Conservation (phyloP, 768 basidiomycete genomes). For the Tricholoma furcatifolium region DNA sequence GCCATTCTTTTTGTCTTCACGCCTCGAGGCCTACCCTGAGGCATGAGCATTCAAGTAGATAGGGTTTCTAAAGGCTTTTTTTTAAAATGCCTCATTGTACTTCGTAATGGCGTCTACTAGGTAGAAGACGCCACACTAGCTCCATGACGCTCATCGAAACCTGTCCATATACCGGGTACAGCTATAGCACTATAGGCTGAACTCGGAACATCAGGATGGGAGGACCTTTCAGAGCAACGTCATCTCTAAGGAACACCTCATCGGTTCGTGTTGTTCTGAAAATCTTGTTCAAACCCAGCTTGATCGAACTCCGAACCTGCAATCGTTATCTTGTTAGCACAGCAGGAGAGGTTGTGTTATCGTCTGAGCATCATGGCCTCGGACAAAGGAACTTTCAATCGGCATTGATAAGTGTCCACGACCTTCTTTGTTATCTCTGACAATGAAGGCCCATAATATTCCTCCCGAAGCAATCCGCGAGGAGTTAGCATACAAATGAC, state of each 20-base stretch:
- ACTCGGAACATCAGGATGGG: not conserved
- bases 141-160: not conserved
- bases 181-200: not conserved
- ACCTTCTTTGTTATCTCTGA: constrained; percentile 12
- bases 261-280: not conserved
- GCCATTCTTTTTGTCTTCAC: not conserved
- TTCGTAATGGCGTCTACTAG: not conserved
- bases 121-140: constrained; percentile 4
- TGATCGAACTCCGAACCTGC: not conserved
- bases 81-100: not conserved
- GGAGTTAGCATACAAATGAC: constrained; percentile 8
- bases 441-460: not conserved
- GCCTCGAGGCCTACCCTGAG: not conserved
- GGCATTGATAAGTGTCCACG: not conserved
- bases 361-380: not conserved
- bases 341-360: not conserved
- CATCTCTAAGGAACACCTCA: not conserved
- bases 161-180: not conserved
- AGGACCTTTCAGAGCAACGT: not conserved
- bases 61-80: not conserved
- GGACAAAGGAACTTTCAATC: not conserved
- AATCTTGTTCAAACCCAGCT: not conserved
- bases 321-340: not conserved
- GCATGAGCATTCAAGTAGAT: not conserved
- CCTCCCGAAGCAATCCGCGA: constrained; percentile 6